A percentile compares a stretch with the other conserved stretches of the same genome.
Evolutionary conservation across 108 stramenopile genomes (phyloP).

Genomic region (Epithemia pelagica): DNA sequence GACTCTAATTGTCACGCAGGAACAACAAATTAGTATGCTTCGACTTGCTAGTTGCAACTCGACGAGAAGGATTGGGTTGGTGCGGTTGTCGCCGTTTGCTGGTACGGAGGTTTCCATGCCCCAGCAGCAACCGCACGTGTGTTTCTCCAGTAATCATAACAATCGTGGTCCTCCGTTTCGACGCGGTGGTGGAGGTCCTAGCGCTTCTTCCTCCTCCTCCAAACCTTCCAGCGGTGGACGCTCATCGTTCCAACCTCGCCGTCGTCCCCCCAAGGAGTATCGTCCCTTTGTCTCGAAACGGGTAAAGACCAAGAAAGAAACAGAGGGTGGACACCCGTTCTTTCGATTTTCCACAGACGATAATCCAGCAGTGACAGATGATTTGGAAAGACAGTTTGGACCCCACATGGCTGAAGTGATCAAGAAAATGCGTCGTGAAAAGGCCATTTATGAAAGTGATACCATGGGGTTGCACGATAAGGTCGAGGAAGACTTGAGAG

Average conservation of each 20-base stretch:
- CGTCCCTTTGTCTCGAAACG: slow-evolving; percentile 5
- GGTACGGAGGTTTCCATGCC: no score
- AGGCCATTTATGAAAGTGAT: neutral
- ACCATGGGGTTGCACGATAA: neutral
- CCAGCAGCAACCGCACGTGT: no score
- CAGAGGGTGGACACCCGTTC: neutral
- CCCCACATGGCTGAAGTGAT: slow-evolving; percentile 3
- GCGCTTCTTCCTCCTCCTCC: neutral
- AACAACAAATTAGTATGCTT: no score
- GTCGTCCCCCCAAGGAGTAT: slow-evolving; percentile 7
- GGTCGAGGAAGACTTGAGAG: slow-evolving; percentile 45
- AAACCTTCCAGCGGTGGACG: neutral
- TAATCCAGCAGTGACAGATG: neutral
- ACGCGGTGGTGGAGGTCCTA: neutral
- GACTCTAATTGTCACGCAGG: no score
- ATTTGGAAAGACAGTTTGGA: slow-evolving; percentile 4
- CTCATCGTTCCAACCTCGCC: slow-evolving; percentile 5
- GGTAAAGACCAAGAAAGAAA: slow-evolving; percentile 1
- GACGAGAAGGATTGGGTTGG: no score
- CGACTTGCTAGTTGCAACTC: no score
- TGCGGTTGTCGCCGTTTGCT: no score
- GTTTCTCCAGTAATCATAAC: neutral
- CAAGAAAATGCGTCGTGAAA: neutral
- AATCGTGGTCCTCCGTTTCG: neutral
- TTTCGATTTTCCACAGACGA: neutral